Percentiles rank a stretch among this genome's conserved stretches.
Conservation (phyloP, 345 rosid species). For the Odontarrhena argentea region DNA sequence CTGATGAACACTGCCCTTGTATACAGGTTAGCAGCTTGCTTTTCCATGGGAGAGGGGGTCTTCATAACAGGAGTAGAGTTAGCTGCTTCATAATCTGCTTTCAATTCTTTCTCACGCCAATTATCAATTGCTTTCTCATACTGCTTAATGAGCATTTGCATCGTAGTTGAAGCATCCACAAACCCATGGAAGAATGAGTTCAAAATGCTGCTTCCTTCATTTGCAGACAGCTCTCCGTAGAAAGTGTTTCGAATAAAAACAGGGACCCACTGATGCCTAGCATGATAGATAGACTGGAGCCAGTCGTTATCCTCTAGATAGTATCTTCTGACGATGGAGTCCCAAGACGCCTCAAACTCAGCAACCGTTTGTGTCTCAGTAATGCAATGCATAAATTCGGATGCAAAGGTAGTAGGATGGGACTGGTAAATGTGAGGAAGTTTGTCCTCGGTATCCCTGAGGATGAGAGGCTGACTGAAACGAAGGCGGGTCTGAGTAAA, state of each 20-base stretch:
- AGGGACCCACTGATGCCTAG: conserved; percentile 77
- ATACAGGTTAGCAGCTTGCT: conserved; percentile 71
- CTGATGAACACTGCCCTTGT: conserved; percentile 64
- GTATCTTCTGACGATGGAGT: conserved; percentile 52
- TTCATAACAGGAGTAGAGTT: conserved; percentile 56
- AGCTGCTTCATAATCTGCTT: conserved; percentile 71
- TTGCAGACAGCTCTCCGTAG: conserved; percentile 57
- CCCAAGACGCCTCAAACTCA: conserved; percentile 77
- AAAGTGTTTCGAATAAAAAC: conserved; percentile 60
- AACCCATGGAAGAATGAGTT: conserved; percentile 62
- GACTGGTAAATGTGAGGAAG: conserved; percentile 56
- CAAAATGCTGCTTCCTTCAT: conserved; percentile 44
- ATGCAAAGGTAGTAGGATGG: conserved; percentile 59
- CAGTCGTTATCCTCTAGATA: conserved; percentile 61
- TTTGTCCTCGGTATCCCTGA: conserved; percentile 65
- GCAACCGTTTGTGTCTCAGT: conserved; percentile 51
- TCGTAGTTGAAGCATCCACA: conserved; percentile 62
- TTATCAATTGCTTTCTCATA: conserved; percentile 66
- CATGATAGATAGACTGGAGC: conserved; percentile 64
- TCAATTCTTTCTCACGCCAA: conserved; percentile 75
- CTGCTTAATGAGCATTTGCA: conserved; percentile 55
- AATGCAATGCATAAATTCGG: conserved; percentile 66
- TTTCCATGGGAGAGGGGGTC: conserved; percentile 84
- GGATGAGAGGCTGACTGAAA: conserved; percentile 54
- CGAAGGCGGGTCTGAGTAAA: conserved; percentile 61